phyloP scores from a whole-genome alignment of 805 yeast species.

The Ogataea glucozyma region DNA sequence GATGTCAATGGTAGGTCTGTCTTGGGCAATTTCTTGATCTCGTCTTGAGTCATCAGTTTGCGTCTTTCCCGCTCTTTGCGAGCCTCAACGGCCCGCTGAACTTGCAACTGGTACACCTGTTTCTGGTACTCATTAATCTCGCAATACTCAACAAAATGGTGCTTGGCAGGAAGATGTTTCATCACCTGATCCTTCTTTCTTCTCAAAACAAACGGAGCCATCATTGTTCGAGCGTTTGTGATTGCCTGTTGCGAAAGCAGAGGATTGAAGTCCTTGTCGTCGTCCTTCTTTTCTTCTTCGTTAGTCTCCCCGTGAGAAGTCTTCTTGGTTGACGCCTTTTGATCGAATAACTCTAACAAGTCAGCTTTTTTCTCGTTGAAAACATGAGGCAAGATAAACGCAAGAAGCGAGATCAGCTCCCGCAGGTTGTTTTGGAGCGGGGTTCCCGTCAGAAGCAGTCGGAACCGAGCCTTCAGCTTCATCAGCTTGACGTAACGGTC shows the following conservation, averaged over 20 bases:
- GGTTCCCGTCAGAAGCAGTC: conserved; percentile 91
- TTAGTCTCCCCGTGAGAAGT: conserved; percentile 29
- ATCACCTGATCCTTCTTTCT: conserved; percentile 91
- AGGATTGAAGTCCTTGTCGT: conserved; percentile 63
- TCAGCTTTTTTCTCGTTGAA: conserved; percentile 84
- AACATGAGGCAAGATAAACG: conserved; percentile 83
- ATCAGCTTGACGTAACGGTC: conserved; percentile 87
- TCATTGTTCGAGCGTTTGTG: conserved; percentile 91
- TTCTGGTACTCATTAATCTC: conserved; percentile 57
- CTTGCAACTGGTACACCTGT: conserved; percentile 59
- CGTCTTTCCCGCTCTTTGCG: conserved; percentile 47
- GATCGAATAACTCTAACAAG: conserved; percentile 79
- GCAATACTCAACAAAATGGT: conserved; percentile 64
- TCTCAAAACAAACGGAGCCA: conserved; percentile 95
- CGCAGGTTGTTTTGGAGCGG: conserved; percentile 92
- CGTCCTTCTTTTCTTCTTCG: conserved; percentile 33
- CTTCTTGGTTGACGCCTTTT: conserved; percentile 70
- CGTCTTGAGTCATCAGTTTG: conserved; percentile 35
- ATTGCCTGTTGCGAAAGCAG: conserved; percentile 89
- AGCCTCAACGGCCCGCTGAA: conserved; percentile 45
- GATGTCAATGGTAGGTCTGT: conserved; percentile 36
- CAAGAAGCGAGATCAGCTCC: conserved; percentile 85
- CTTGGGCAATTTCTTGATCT: conserved; percentile 36
- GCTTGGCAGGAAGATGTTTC: conserved; percentile 81
- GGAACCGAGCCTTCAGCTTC: conserved; percentile 79